Conservation (phyloP, 1,284 basidiomycete genomes). For the Melampsora abietis-canadensis region DNA sequence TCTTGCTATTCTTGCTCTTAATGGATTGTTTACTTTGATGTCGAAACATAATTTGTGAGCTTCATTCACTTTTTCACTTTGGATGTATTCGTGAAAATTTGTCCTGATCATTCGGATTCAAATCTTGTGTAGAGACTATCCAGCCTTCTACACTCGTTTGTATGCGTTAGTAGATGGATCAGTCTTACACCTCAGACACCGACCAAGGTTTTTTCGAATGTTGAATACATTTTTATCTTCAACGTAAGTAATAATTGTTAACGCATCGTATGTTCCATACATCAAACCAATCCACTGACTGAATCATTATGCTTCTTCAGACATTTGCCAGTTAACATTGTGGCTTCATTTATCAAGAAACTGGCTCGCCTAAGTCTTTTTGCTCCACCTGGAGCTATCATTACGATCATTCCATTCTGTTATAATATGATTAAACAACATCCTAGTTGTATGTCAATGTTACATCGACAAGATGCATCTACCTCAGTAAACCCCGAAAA, state of each 20-base stretch:
- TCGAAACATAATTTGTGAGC: constrained; percentile 86
- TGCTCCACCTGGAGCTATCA: constrained; percentile 83
- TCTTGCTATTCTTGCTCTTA: constrained; percentile 84
- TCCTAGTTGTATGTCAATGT: constrained; percentile 85
- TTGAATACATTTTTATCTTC: constrained; percentile 85
- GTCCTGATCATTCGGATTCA: neutral
- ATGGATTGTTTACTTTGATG: constrained; percentile 86
- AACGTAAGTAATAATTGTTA: constrained; percentile 60
- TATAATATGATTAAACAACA: constrained; percentile 94
- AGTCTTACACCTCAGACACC: constrained; percentile 84
- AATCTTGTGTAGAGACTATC: constrained; percentile 70
- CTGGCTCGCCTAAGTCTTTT: constrained; percentile 76
- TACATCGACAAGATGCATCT: constrained; percentile 60
- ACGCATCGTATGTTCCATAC: constrained; percentile 1
- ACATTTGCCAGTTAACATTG: constrained; percentile 77
- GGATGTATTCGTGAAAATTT: neutral
- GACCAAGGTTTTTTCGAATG: constrained; percentile 90
- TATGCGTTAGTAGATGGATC: constrained; percentile 83
- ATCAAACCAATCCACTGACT: constrained; percentile 13
- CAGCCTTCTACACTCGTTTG: constrained; percentile 88
- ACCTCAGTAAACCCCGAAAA: constrained; percentile 39
- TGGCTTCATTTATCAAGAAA: constrained; percentile 92
- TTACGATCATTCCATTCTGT: constrained; percentile 85
- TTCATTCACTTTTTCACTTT: neutral
- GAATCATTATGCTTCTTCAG: constrained; percentile 55